Base-by-base conservation (phyloP, 805 yeast species). In the Tetrapisispora pingtungensis region DNA sequence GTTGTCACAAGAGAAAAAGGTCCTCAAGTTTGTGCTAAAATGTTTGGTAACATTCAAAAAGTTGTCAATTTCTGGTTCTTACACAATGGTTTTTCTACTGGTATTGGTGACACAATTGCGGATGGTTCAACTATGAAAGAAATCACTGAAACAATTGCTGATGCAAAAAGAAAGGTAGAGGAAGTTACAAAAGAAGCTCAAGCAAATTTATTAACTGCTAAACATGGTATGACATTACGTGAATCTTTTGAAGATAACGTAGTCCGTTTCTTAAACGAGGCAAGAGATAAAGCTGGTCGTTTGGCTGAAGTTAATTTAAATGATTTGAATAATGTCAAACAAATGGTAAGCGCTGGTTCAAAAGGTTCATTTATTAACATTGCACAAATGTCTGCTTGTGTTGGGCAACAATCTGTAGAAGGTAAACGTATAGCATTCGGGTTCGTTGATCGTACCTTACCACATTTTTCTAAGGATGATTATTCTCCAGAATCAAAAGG, bases 381-480 rank as follows among this genome's bases (percentile, higher is more conserved):
- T 64, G 95, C 99, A 20, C 97, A 89, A 71, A 93, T 93, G 98
- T 88, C 97, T 34, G 98, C 98, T 10, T 93, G 98, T 83, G 98
- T 93, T 26, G 98, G 98, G 58, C 99, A 93, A 68, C 99, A 93
- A 65, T 93, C 95, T 69, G 98, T 93, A 38, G 98, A 93, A 71
- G 99, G 99, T 78, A 93, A 86, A 67, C 95, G 99, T 77, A 90
- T 93, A 70, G 94, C 96, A 20, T 93, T 85, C 57, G 99, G 99
- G 36, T 93, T 93, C 62, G 80, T 87, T 33, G 97, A 93, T 65
- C 83, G 99, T 69, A 81, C 97, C 1, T 72, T 93, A 59, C 99
- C 99, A 12, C 99, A 93, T 67, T 93, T 93, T 65, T 88, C 97
- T 8, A 93, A 93, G 66, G 98, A 93, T 70, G 98, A 93, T 65